These are phyloP conservation scores for Moniliella sp. DNA, from an alignment of 1,284 basidiomycete genomes.

Conservation along the genomic window DNA sequence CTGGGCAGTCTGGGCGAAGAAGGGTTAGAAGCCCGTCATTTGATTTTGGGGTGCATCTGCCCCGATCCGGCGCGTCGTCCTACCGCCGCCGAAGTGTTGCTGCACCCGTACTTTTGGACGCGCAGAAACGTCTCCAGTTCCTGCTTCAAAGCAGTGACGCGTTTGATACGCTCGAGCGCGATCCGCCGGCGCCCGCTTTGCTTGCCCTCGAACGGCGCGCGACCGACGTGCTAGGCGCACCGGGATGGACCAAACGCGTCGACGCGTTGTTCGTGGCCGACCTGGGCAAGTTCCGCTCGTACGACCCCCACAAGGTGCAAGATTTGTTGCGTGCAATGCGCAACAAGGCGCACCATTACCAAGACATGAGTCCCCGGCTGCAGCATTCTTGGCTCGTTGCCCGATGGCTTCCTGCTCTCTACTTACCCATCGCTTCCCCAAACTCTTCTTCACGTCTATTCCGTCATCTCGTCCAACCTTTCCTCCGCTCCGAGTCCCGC, in stretches of 20 bases:
- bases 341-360: conserved; percentile 88
- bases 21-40: conserved; percentile 22
- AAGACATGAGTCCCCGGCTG: conserved; percentile 71
- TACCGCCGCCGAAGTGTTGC: conserved; percentile 58
- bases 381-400: conserved; percentile 70
- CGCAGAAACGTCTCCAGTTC: conserved; percentile 66
- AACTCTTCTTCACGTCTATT: conserved; percentile 76
- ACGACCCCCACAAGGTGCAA: conserved; percentile 69
- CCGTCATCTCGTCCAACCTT: no score
- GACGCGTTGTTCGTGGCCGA: conserved; percentile 80
- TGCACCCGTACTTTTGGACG: conserved; percentile 94
- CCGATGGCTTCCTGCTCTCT: conserved; percentile 72
- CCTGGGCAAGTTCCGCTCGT: conserved; percentile 79
- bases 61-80: conserved; percentile 43
- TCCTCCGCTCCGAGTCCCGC: no score
- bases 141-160: conserved; percentile 87
- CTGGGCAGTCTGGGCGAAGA: conserved; percentile 25
- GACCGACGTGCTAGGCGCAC: conserved; percentile 36
- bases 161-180: conserved; percentile 88
- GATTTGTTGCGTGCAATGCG: conserved; percentile 75
- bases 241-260: conserved; percentile 67
- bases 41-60: conserved; percentile 21
- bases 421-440: conserved; percentile 75
- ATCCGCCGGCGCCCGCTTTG: conserved; percentile 59
- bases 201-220: conserved; percentile 47